Conservation (phyloP, 805 yeast genomes). For the Saturnispora sekii region DNA sequence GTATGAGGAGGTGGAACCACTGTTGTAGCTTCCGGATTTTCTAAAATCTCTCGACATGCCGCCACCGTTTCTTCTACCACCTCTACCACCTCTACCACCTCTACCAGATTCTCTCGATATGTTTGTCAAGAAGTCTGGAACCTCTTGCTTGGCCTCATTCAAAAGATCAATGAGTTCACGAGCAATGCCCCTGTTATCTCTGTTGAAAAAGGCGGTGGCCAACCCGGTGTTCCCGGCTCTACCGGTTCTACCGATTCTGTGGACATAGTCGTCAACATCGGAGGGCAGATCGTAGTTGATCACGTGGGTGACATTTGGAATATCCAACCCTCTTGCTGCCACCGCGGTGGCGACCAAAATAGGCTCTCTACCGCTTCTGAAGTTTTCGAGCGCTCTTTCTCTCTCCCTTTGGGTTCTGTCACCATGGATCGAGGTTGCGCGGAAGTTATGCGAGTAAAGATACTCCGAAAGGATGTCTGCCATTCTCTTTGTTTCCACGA, state of each 20-base stretch:
- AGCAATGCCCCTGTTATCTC: conserved; percentile 83
- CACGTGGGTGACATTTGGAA: conserved; percentile 97
- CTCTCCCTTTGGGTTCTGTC: conserved; percentile 97
- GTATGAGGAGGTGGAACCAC: conserved; percentile 21
- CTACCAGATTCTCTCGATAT: conserved; percentile 68
- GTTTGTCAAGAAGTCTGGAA: conserved; percentile 78
- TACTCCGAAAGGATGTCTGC: conserved; percentile 93
- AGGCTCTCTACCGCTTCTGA: conserved; percentile 87
- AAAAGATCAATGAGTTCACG: conserved; percentile 82
- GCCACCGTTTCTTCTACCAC: conserved; percentile 32
- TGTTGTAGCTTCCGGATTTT: conserved; percentile 10
- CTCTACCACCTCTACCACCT: conserved; percentile 43
- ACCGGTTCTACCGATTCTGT: conserved; percentile 99
- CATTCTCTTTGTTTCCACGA: conserved; percentile 98
- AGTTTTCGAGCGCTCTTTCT: conserved; percentile 92
- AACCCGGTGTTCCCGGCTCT: conserved; percentile 99
- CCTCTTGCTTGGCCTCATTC: conserved; percentile 95
- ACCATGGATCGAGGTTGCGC: conserved; percentile 98
- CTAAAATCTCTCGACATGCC: conserved; percentile 13
- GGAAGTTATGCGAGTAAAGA: conserved; percentile 79
- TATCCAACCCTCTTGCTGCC: conserved; percentile 99
- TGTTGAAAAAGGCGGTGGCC: conserved; percentile 97
- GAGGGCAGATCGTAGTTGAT: conserved; percentile 94
- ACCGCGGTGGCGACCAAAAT: conserved; percentile 98
- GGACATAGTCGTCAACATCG: conserved; percentile 97